phyloP scores from a whole-genome alignment of 345 rosid genomes.

The Arabis alpina region DNA sequence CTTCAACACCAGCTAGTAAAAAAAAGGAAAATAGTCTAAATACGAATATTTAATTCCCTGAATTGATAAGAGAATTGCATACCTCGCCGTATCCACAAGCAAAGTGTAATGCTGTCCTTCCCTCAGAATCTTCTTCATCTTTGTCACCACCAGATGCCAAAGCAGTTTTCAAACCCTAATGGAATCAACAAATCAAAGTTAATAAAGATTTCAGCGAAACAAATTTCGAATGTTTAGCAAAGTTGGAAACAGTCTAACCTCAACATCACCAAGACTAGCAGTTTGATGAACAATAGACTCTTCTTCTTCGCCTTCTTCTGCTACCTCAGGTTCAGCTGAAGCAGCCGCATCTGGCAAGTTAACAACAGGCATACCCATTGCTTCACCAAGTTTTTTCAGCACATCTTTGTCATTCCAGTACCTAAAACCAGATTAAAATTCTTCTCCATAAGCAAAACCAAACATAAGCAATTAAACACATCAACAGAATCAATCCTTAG shows the following conservation, averaged over 20 bases:
- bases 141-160: conserved; percentile 87
- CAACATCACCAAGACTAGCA: conserved; percentile 96
- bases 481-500: neutral
- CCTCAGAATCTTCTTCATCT: conserved; percentile 98
- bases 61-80: conserved; percentile 31
- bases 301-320: conserved; percentile 80
- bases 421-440: conserved; percentile 43
- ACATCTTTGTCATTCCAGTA: conserved; percentile 97
- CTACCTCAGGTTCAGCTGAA: conserved; percentile 69
- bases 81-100: conserved; percentile 99
- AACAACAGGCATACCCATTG: conserved; percentile 85
- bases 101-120: conserved; percentile 97
- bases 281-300: conserved; percentile 89
- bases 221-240: neutral
- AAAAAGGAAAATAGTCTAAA: neutral
- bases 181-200: conserved; percentile 20
- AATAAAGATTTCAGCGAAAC: conserved; percentile 6
- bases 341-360: conserved; percentile 60
- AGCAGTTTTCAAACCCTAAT: conserved; percentile 82
- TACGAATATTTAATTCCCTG: neutral
- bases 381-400: conserved; percentile 91
- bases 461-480: conserved; percentile 6
- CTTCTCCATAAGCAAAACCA: conserved; percentile 15
- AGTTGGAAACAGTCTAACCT: conserved; percentile 52
- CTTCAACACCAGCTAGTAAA: conserved; percentile 5